Conservation (phyloP, 768 basidiomycete genomes). For the Lactifluus subvellereus region DNA sequence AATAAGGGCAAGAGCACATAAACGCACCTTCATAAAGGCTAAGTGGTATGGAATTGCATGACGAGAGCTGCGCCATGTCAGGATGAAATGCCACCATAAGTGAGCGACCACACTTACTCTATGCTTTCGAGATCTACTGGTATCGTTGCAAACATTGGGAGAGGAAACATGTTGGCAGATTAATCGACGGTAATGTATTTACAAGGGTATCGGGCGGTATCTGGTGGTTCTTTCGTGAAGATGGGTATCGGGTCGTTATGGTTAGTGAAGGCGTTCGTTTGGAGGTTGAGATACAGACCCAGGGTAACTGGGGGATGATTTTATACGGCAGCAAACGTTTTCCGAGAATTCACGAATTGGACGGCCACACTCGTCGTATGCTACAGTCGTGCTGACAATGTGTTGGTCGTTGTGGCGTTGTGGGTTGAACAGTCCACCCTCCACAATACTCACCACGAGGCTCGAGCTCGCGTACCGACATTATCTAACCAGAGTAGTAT, state of each 20-base stretch:
- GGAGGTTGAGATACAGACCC: background rate
- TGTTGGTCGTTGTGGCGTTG: constrained; percentile 12
- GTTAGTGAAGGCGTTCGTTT: background rate
- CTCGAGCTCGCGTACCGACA: background rate
- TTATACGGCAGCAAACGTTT: constrained; percentile 7
- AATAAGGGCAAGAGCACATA: background rate
- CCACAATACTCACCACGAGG: constrained; percentile 11
- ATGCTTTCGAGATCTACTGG: constrained; percentile 7
- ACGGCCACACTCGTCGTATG: background rate
- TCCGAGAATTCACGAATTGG: background rate
- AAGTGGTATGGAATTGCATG: constrained; percentile 15
- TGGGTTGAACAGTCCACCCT: background rate
- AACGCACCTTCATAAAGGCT: constrained; percentile 20
- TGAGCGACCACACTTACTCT: constrained; percentile 4
- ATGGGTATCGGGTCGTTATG: constrained; percentile 1
- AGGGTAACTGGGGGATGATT: background rate
- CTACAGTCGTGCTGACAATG: constrained; percentile 5
- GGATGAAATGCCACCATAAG: background rate
- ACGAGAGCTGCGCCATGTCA: constrained; percentile 12
- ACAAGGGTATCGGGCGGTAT: constrained; percentile 5
- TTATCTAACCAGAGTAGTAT: background rate
- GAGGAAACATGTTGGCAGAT: constrained; percentile 15
- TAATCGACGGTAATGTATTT: background rate
- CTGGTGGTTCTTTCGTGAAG: background rate
- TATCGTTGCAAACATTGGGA: constrained; percentile 11